Base-by-base conservation (phyloP, 257 asterid genomes). In the Solanum tarapatanum region DNA sequence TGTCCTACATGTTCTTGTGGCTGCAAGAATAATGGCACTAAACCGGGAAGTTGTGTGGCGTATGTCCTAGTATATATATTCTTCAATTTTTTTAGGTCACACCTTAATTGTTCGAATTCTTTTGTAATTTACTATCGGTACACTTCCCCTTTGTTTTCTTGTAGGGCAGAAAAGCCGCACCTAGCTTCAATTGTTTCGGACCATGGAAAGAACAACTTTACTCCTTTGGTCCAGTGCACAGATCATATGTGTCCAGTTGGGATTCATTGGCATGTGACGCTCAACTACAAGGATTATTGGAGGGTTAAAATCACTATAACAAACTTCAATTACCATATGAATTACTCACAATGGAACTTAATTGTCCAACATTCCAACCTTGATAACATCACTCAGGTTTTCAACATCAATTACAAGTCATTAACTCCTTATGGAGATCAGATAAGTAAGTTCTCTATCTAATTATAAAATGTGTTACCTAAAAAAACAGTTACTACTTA, bases 1-100 rank as follows among this genome's bases (percentile, higher is more conserved):
- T 96, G 99, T 92, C 98, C 98, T 64, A 94, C 98, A 21, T 96
- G 99, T 88, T 91, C 98, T 2, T 96, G 99, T 89, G 99, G 99
- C 84, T 96, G 98, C 93, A 92, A 92, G 91, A 93, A 90, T 86
- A 93, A 93, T 82, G 35, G 86, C 51, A 92, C 96, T 84, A 94
- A 93, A 80, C 92, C 94, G 16, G 97, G 94, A 74, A 92, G 93
- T 77, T 96, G 98, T 70, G 96, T 95, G 32, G 91, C 92, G 98
- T 96, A 90, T 83, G 95, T 86, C 36, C 72, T 76, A 41, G 55
- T 23, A 7, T 35, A 41, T 35, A 24, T 72, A 28, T 13, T 32
- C 51, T 73, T 32, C 30, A 86, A 68, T 28, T 33, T 8, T 26
- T 82, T 76, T 7, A 62, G 12, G 9, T 16, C 39, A 8, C 84